phyloP scores from a whole-genome alignment of 2,329 filamentous ascomycete genomes.

The Exserohilum turcica region DNA sequence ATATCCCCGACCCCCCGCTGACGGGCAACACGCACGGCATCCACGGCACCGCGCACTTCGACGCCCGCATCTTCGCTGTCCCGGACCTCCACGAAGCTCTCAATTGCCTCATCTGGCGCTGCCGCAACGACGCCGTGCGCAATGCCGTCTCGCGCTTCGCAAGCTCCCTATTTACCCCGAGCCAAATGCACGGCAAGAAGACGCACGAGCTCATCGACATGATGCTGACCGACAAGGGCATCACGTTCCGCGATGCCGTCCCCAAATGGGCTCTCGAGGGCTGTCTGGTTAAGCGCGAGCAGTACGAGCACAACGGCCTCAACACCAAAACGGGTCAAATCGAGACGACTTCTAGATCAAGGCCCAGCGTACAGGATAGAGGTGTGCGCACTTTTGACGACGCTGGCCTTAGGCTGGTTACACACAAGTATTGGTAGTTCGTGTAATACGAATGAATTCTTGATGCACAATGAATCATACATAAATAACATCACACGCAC shows the following conservation, averaged over 20 bases:
- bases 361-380: slow-evolving; percentile 32
- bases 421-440: slow-evolving; percentile 34
- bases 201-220: slow-evolving; percentile 28
- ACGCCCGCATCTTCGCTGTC: slow-evolving; percentile 37
- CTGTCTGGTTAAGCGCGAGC: slow-evolving; percentile 39
- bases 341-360: slow-evolving; percentile 31
- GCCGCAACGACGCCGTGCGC: slow-evolving; percentile 37
- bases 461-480: no score
- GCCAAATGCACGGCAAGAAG: slow-evolving; percentile 35
- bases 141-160: slow-evolving; percentile 38
- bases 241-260: slow-evolving; percentile 33
- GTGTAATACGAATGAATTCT: no score
- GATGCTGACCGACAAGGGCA: slow-evolving; percentile 31
- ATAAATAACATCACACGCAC: no score
- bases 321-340: slow-evolving; percentile 33
- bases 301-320: slow-evolving; percentile 35
- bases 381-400: slow-evolving; percentile 33
- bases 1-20: slow-evolving; percentile 25
- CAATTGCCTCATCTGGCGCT: slow-evolving; percentile 41
- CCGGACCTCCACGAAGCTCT: slow-evolving; percentile 34
- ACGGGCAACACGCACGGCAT: slow-evolving; percentile 18
- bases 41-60: slow-evolving; percentile 35
- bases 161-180: slow-evolving; percentile 30
- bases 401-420: slow-evolving; percentile 31
- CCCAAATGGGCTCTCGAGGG: slow-evolving; percentile 43